Evolutionary conservation across 2,329 filamentous ascomycete species (phyloP), one percentile per base, ranked within the genome.

Genomic region (Botryosphaeria dothidea): DNA sequence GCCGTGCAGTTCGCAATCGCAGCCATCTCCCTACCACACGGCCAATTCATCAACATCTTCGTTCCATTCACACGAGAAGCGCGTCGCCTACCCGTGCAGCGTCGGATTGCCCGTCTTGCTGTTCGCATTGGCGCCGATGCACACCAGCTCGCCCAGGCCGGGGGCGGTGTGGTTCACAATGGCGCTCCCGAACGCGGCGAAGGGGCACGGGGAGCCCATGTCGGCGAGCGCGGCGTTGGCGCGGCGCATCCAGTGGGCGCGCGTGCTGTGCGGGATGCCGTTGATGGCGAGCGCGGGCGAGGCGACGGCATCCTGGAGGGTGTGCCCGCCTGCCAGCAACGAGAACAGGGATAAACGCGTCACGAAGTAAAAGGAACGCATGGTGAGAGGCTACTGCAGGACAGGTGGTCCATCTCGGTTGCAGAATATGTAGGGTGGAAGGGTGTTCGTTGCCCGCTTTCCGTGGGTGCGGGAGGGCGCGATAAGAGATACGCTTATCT

Each of bases 151-250:
- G 2, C 83, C 83, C 0, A 70, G 0, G 72, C 66, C 23, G 67
- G 54, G 7, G 15, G 19, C 68, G 0, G 83, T 85, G 68, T 87
- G 85, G 69, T 86, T 87, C 15, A 87, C 85, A 64, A 87, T 80
- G 23, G 81, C 84, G 15, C 81, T 78, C 3, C 83, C 84, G 70
- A 86, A 87, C 5, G 85, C 81, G 6, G 77, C 80, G 67, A 83
- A 85, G 0, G 83, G 83, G 69, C 85, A 87, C 2, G 84, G 82
- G 1, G 75, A 78, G 17, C 38, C 56, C 23, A 80, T 71, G 19
- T 79, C 73, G n/a, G 71, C 68, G 4, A 86, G 75, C 1, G 81
- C 81, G 25, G 77, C 69, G 65, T 82, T 84, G 19, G 84, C 83
- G 36, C 75, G 71, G 19, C 82, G 78, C 81, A 87, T 86, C 83